Conservation (phyloP, 2,329 filamentous ascomycete genomes). For the Hirsutella thompsonii region DNA sequence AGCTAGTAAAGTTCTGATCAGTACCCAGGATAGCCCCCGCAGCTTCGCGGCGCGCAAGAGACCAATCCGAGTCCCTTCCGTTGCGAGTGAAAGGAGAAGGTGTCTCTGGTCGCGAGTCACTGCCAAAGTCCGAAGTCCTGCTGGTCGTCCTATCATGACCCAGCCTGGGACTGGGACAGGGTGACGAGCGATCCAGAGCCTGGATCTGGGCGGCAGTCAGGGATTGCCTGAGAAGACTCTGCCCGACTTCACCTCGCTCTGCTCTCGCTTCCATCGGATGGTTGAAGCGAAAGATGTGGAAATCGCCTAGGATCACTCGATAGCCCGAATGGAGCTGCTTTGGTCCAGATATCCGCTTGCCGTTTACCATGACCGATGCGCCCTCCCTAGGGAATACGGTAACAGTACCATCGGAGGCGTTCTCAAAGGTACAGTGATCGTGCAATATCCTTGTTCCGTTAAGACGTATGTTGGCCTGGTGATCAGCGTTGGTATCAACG, state of each 20-base stretch:
- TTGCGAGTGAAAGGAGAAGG: constrained; percentile 53
- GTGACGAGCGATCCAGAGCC: constrained; percentile 43
- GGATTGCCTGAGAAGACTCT: constrained; percentile 79
- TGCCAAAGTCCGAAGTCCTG: constrained; percentile 63
- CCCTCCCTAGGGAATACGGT: constrained; percentile 79
- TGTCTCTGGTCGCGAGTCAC: constrained; percentile 63
- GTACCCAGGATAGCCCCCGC: constrained; percentile 78
- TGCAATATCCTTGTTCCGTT: constrained; percentile 89
- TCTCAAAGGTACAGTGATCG: constrained; percentile 90
- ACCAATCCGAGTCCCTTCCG: constrained; percentile 85
- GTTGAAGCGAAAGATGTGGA: constrained; percentile 98
- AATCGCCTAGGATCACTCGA: constrained; percentile 90
- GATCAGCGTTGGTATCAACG: constrained; percentile 65
- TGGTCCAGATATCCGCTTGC: constrained; percentile 74
- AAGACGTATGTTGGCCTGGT: constrained; percentile 76
- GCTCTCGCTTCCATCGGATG: constrained; percentile 92
- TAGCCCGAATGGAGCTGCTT: constrained; percentile 83
- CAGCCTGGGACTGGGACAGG: constrained; percentile 40
- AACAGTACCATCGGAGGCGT: constrained; percentile 75
- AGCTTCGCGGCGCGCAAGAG: constrained; percentile 84
- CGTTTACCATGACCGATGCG: constrained; percentile 98
- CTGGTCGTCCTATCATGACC: constrained; percentile 72
- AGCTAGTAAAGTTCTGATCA: constrained; percentile 79
- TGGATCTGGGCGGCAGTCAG: constrained; percentile 49
- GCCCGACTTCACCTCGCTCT: constrained; percentile 69